phyloP scores from a whole-genome alignment of 2,329 filamentous ascomycete species.

The Penicillium sp. region DNA sequence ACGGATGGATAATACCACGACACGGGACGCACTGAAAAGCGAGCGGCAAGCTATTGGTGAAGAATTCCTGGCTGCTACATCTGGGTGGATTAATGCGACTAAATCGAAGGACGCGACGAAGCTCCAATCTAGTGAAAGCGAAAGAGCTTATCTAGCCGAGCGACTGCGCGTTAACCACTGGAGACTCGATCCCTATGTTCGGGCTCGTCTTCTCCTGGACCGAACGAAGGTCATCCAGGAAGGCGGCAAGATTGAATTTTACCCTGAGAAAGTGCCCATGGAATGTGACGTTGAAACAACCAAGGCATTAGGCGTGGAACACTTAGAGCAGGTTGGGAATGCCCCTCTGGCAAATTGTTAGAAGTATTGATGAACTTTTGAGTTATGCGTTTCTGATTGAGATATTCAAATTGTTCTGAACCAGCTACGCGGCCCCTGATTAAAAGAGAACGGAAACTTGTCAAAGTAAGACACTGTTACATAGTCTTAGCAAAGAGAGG shows the following conservation, averaged over 20 bases:
- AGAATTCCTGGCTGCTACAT: constrained; percentile 69
- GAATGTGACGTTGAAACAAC: constrained; percentile 2
- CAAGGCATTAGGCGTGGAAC: constrained; percentile 6
- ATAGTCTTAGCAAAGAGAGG: too few species aligned
- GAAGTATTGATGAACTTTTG: not conserved
- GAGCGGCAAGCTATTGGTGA: constrained; percentile 64
- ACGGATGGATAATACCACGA: constrained; percentile 62
- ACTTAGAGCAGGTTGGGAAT: constrained; percentile 10
- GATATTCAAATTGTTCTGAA: not conserved
- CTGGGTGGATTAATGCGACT: constrained; percentile 65
- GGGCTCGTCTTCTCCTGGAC: constrained; percentile 78
- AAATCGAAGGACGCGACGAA: constrained; percentile 44
- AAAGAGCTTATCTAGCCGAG: constrained; percentile 61
- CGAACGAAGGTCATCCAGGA: constrained; percentile 67
- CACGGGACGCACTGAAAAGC: constrained; percentile 60
- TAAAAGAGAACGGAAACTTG: too few species aligned
- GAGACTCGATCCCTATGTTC: constrained; percentile 79
- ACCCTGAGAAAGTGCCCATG: constrained; percentile 41
- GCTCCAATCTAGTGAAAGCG: constrained; percentile 49
- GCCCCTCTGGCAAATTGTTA: not conserved
- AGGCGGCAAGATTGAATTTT: constrained; percentile 68
- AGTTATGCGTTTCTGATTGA: not conserved
- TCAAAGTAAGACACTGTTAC: too few species aligned
- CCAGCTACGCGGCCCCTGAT: too few species aligned
- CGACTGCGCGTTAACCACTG: constrained; percentile 75